phyloP scores from a whole-genome alignment of 176 grass and related monocot genomes.

The Triticum monococcum region DNA sequence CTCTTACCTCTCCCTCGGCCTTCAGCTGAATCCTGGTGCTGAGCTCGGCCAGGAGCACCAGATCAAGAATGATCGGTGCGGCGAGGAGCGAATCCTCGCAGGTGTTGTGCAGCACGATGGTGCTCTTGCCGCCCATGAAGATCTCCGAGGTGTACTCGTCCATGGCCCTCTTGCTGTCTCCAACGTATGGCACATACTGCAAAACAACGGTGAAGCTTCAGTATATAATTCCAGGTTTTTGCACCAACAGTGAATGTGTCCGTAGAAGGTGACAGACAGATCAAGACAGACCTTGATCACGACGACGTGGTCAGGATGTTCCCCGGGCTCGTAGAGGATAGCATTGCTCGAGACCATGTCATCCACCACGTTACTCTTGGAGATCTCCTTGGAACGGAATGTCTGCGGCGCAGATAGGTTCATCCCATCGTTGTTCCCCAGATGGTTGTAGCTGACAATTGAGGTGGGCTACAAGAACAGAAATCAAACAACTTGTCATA shows the following conservation, averaged over 20 bases:
- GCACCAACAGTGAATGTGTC: not conserved
- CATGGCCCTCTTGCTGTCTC: constrained; percentile 98
- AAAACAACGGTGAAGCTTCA: not conserved
- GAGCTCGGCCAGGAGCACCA: constrained; percentile 96
- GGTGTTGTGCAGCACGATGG: constrained; percentile 96
- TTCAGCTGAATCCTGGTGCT: constrained; percentile 96
- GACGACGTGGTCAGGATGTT: constrained; percentile 91
- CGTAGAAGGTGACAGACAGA: not conserved
- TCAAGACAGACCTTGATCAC: constrained; percentile 80
- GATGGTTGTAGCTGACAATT: constrained; percentile 98
- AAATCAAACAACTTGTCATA: not conserved
- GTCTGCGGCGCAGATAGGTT: constrained; percentile 97
- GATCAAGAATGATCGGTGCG: constrained; percentile 84
- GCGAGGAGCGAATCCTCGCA: constrained; percentile 96
- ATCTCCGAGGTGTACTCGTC: constrained; percentile 99
- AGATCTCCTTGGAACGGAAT: constrained; percentile 97
- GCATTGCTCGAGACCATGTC: constrained; percentile 98
- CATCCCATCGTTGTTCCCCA: constrained; percentile 96
- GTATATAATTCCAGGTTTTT: not conserved
- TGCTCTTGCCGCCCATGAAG: constrained; percentile 94
- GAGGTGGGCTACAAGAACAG: constrained; percentile 70
- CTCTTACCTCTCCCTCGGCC: constrained; percentile 70
- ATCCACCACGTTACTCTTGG: constrained; percentile 97
- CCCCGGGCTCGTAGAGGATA: constrained; percentile 87
- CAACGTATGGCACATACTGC: constrained; percentile 94